Conservation (phyloP, 192 early-diverging fungal genomes). For the Entomortierella lignicola region DNA sequence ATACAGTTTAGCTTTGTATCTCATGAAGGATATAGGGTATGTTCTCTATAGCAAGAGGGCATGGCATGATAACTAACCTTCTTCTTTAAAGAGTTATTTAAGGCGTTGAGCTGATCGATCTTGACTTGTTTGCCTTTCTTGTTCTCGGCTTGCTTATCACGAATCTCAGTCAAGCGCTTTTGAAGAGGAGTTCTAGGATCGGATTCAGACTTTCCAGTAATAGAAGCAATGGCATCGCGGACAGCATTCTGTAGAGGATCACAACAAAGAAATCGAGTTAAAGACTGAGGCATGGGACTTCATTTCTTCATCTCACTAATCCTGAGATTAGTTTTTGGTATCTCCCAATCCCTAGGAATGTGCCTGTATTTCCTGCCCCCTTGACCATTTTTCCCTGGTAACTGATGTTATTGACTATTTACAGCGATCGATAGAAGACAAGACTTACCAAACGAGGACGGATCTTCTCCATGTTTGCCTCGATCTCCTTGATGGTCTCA, state of each 20-base stretch:
- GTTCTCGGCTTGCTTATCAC: slow-evolving; percentile 76
- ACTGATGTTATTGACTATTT: neutral
- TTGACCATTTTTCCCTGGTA: neutral
- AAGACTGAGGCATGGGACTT: too few relatives aligned
- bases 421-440: neutral
- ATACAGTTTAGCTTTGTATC: too few relatives aligned
- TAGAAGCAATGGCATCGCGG: slow-evolving; percentile 41
- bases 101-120: slow-evolving; percentile 76
- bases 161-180: slow-evolving; percentile 71
- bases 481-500: slow-evolving; percentile 48
- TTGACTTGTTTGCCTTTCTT: slow-evolving; percentile 76
- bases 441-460: slow-evolving; percentile 48
- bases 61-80: slow-evolving; percentile 67
- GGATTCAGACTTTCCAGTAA: slow-evolving; percentile 39
- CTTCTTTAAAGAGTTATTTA: slow-evolving; percentile 82
- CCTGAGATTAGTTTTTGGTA: too few relatives aligned
- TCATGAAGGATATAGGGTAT: too few relatives aligned
- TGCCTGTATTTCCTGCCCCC: too few relatives aligned
- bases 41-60: too few relatives aligned
- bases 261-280: neutral
- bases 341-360: too few relatives aligned
- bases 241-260: slow-evolving; percentile 40
- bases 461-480: slow-evolving; percentile 56
- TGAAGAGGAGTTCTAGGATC: slow-evolving; percentile 58
- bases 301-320: too few relatives aligned